Evolutionary conservation across 192 early-diverging fungal species (phyloP).

Genomic region (Umbelopsis sp.): DNA sequence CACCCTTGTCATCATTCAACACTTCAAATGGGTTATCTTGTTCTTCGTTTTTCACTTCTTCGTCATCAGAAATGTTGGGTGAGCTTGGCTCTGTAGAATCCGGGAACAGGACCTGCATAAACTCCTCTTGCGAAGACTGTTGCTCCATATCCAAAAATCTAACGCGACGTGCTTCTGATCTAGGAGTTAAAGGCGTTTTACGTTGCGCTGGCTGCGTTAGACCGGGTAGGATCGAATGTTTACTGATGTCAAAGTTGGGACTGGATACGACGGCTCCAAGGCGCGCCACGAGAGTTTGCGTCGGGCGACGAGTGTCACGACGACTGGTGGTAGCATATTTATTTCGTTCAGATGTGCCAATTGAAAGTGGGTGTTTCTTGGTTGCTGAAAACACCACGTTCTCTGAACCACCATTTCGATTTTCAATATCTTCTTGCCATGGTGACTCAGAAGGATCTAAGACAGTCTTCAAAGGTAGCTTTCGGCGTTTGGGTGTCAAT

Average conservation of each 20-base stretch:
- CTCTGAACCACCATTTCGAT: background rate
- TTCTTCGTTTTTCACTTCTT: background rate
- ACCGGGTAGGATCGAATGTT: background rate
- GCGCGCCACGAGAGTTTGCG: background rate
- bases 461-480: background rate
- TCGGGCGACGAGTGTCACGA: background rate
- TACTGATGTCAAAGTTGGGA: slow-evolving; percentile 8
- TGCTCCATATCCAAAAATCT: slow-evolving; percentile 1
- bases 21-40: slow-evolving; percentile 9
- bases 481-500: background rate
- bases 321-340: background rate
- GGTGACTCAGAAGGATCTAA: background rate
- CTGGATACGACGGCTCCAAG: background rate
- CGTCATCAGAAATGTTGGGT: background rate
- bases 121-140: background rate
- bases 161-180: background rate
- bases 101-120: no score
- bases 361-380: background rate
- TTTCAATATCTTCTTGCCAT: background rate
- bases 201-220: background rate
- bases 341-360: background rate
- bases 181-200: background rate
- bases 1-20: background rate
- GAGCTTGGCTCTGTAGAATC: background rate
- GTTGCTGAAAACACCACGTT: background rate